Evolutionary conservation across 768 basidiomycete genomes (phyloP).

Genomic region (Lyophyllum decastes): DNA sequence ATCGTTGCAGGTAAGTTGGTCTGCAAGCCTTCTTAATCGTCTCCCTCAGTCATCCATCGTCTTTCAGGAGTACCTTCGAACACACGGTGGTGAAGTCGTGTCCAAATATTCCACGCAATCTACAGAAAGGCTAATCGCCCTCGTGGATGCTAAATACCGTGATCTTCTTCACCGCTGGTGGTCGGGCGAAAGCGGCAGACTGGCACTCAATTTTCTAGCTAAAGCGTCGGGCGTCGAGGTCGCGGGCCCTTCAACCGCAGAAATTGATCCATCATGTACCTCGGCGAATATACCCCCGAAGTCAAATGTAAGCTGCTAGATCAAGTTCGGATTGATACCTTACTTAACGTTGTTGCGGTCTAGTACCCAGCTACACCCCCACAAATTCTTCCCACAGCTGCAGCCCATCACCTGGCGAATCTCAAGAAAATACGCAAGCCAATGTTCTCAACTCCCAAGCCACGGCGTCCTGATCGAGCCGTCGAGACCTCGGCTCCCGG

Average conservation of each 20-base stretch:
- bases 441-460: conserved; percentile 21
- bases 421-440: conserved; percentile 33
- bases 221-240: conserved; percentile 27
- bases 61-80: conserved; percentile 3
- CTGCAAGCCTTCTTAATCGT: neutral
- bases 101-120: conserved; percentile 27
- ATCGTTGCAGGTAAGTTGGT: conserved; percentile 24
- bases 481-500: neutral
- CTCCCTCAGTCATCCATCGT: neutral
- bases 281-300: neutral
- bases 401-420: conserved; percentile 45
- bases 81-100: neutral
- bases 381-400: conserved; percentile 41
- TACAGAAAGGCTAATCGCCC: conserved; percentile 29
- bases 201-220: conserved; percentile 28
- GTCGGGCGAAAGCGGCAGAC: conserved; percentile 22
- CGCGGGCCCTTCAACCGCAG: neutral
- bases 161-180: conserved; percentile 25
- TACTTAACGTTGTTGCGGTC: neutral
- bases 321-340: neutral
- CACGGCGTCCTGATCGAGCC: neutral
- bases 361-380: conserved; percentile 4
- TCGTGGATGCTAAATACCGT: conserved; percentile 31
- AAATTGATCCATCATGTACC: neutral
- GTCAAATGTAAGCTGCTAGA: neutral